Base-by-base conservation (phyloP, 129 eudicot genomes). In the Centaurea solstitialis region DNA sequence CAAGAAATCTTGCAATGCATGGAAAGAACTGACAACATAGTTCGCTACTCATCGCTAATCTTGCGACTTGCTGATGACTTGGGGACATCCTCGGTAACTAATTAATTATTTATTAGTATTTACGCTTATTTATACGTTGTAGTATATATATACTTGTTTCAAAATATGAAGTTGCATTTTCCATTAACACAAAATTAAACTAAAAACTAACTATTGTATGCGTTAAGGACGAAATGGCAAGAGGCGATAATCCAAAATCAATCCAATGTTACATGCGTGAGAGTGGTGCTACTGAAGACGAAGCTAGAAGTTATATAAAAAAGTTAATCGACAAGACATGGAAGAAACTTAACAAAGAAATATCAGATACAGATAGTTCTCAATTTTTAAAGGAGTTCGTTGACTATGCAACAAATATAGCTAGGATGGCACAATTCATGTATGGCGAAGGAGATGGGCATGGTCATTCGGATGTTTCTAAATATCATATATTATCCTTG, bases 11-110 rank as follows among this genome's bases (percentile, higher is more conserved):
- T 37, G 7, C 75, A 67, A 23, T 85, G 47, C 41, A 26, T 67
- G 40, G 77, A 72, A 45, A 75, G 22, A 26, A 6, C 41, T 4
- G 61, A 66, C 3, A 47, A 53, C 41, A 67, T 85, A 67, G 59
- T 81, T 40, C 74, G 23, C 20, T 78, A 65, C 9, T 53, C 83
- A 6, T 35, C 86, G 3, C 18, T 72, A 23, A 81, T 85, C 39
- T 79, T 84, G 12, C 84, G 91, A 12, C 81, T 87, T 26, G 61
- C 72, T 71, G 85, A 87, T 62, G 90, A 84, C 73, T 40, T 77
- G 68, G 76, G 79, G 15, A 80, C 88, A 67, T 81, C 88, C 3
- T 17, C 79, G 86, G 90, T 37, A 13, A 8, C 3, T 59, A 61
- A 4, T 0, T 61, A 61, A 18, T 41, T 40, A 1, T 11, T 7